Conservation (phyloP, 371 early-diverging fungal species). For the Entomophthora muscae region DNA sequence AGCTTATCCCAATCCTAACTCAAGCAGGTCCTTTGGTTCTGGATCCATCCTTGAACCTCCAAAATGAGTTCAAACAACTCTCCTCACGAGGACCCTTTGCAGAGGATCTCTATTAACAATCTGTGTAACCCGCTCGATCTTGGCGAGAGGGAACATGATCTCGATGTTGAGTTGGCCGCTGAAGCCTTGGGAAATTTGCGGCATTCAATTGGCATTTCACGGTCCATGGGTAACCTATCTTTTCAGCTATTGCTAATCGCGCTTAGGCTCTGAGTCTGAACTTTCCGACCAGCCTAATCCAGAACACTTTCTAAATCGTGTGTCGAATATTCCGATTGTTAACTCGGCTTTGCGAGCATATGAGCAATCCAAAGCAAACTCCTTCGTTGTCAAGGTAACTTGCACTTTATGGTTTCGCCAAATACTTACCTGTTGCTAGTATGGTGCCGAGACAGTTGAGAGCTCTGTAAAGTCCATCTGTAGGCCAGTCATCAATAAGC, state of each 20-base stretch:
- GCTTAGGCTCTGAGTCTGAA: too few relatives aligned
- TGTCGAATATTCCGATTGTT: slow-evolving; percentile 63
- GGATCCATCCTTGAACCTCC: neutral
- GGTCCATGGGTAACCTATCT: neutral
- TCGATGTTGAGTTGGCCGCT: slow-evolving; percentile 10
- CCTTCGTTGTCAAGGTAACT: slow-evolving; percentile 44
- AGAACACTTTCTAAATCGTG: slow-evolving; percentile 41
- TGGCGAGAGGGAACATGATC: neutral
- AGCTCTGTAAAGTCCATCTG: slow-evolving; percentile 44
- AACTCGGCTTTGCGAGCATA: slow-evolving; percentile 55
- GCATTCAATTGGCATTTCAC: neutral
- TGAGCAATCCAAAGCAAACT: slow-evolving; percentile 51
- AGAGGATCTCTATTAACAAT: slow-evolving; percentile 11
- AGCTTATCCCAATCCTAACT: too few relatives aligned
- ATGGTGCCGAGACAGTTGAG: slow-evolving; percentile 61
- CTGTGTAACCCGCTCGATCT: slow-evolving; percentile 8
- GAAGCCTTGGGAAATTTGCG: slow-evolving; percentile 10
- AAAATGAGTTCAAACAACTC: neutral
- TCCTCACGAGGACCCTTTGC: neutral
- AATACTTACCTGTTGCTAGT: slow-evolving; percentile 15
- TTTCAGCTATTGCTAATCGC: too few relatives aligned
- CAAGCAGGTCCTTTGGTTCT: too few relatives aligned
- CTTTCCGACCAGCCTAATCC: neutral
- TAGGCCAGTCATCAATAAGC: slow-evolving; percentile 35
- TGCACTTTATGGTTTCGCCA: too few relatives aligned